phyloP scores from a whole-genome alignment of 2,329 filamentous ascomycete genomes.

The Chalaropsis thielavioides region DNA sequence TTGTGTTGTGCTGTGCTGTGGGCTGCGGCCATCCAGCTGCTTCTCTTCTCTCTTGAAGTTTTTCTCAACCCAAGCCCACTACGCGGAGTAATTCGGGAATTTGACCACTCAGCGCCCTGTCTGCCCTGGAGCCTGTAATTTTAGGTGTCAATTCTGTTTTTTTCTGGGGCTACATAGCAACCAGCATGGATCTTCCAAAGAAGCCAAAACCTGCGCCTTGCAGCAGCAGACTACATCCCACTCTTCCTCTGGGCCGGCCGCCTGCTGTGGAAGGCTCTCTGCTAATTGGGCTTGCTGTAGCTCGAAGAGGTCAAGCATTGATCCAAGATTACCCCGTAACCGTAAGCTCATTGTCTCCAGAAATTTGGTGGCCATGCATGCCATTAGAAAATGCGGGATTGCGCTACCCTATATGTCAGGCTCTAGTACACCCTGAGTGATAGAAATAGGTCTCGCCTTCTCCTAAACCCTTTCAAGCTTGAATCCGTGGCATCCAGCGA shows the following conservation, averaged over 20 bases:
- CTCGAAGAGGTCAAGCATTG: slow-evolving; percentile 5
- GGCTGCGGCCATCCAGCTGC: neutral
- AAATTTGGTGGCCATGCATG: neutral
- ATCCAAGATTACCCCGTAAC: neutral
- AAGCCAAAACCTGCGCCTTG: slow-evolving; percentile 7
- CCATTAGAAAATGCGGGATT: neutral
- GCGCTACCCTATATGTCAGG: slow-evolving; percentile 8
- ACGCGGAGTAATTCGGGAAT: slow-evolving; percentile 17
- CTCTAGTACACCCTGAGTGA: neutral
- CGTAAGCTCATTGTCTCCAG: slow-evolving; percentile 7
- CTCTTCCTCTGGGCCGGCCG: slow-evolving; percentile 5
- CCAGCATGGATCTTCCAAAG: slow-evolving; percentile 6
- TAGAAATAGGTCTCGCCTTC: too few species aligned
- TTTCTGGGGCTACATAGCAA: slow-evolving; percentile 6
- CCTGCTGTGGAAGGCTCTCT: neutral
- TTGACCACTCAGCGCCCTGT: slow-evolving; percentile 14
- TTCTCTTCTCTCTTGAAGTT: neutral
- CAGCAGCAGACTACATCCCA: neutral
- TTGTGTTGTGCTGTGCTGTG: neutral
- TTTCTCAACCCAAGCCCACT: slow-evolving; percentile 13
- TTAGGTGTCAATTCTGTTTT: slow-evolving; percentile 17
- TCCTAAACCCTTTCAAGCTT: too few species aligned
- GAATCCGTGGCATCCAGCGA: too few species aligned
- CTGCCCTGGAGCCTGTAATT: slow-evolving; percentile 15
- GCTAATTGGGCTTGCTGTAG: neutral